phyloP scores from a whole-genome alignment of 805 yeast species.

The Diddensiella caesifluorescens region DNA sequence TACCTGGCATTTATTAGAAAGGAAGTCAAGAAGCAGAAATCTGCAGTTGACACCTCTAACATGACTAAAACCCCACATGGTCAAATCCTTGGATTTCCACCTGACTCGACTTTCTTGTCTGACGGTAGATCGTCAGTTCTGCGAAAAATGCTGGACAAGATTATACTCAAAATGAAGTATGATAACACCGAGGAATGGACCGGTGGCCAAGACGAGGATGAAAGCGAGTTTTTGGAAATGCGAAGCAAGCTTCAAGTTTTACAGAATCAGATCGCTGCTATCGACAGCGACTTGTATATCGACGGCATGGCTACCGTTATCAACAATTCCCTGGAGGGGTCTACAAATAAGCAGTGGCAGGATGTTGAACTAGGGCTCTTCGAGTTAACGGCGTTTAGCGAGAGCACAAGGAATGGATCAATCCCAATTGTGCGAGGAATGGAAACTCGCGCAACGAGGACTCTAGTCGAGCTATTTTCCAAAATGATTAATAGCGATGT shows the following conservation, averaged over 20 bases:
- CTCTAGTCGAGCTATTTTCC: constrained; percentile 55
- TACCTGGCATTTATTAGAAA: constrained; percentile 60
- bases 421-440: constrained; percentile 58
- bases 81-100: constrained; percentile 25
- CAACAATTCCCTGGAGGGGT: constrained; percentile 41
- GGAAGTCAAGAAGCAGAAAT: constrained; percentile 43
- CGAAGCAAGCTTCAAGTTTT: constrained; percentile 68
- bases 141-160: constrained; percentile 57
- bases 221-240: constrained; percentile 74
- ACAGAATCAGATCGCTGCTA: constrained; percentile 73
- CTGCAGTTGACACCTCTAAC: constrained; percentile 36
- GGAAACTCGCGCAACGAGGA: constrained; percentile 57
- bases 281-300: constrained; percentile 55
- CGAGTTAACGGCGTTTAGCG: constrained; percentile 75
- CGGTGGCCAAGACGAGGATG: constrained; percentile 60
- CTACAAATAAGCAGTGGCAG: constrained; percentile 54
- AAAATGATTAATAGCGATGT: constrained; percentile 46
- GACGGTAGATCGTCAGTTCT: constrained; percentile 47
- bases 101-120: constrained; percentile 29
- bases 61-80: constrained; percentile 29
- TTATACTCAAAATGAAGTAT: constrained; percentile 72
- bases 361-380: constrained; percentile 79
- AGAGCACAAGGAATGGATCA: constrained; percentile 70
- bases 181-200: constrained; percentile 68
- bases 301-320: constrained; percentile 59